Percentiles rank a stretch among this genome's conserved stretches.
Evolutionary conservation across 768 basidiomycete species (phyloP).

Genomic region (Guyanaporus albipodus): DNA sequence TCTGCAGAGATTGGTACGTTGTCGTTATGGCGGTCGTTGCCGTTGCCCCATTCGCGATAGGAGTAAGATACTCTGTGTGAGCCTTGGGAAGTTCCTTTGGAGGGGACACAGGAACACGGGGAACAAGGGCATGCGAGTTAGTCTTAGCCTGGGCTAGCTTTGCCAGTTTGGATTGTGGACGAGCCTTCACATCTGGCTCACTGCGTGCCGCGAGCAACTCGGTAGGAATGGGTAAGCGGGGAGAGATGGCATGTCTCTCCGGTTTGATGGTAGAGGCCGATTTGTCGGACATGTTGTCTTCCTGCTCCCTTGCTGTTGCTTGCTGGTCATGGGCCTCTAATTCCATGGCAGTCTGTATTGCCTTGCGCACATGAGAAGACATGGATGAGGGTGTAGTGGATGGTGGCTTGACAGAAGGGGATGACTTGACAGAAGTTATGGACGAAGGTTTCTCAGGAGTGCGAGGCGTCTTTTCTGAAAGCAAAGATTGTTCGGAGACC

Average conservation of each 20-base stretch:
- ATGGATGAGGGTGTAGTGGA: constrained; percentile 44
- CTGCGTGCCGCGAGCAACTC: constrained; percentile 8
- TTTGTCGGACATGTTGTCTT: constrained; percentile 14
- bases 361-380: constrained; percentile 58
- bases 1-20: constrained; percentile 68
- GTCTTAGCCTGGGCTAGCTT: constrained; percentile 63
- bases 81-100: constrained; percentile 39
- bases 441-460: constrained; percentile 14
- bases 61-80: constrained; percentile 68
- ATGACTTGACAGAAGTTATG: constrained; percentile 24
- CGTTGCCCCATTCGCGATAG: constrained; percentile 79
- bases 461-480: constrained; percentile 22
- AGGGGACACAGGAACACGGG: constrained; percentile 29
- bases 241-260: constrained; percentile 15
- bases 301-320: constrained; percentile 4
- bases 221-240: constrained; percentile 20
- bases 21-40: constrained; percentile 84
- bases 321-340: constrained; percentile 51
- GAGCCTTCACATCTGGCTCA: constrained; percentile 25
- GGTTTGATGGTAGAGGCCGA: constrained; percentile 24
- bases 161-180: constrained; percentile 68
- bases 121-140: constrained; percentile 15
- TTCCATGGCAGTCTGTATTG: constrained; percentile 64
- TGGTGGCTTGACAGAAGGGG: constrained; percentile 22
- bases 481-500: constrained; percentile 16